Evolutionary conservation across 2,329 filamentous ascomycete genomes (phyloP), one percentile per base, ranked within the genome.

Genomic region (Graphium sp.): DNA sequence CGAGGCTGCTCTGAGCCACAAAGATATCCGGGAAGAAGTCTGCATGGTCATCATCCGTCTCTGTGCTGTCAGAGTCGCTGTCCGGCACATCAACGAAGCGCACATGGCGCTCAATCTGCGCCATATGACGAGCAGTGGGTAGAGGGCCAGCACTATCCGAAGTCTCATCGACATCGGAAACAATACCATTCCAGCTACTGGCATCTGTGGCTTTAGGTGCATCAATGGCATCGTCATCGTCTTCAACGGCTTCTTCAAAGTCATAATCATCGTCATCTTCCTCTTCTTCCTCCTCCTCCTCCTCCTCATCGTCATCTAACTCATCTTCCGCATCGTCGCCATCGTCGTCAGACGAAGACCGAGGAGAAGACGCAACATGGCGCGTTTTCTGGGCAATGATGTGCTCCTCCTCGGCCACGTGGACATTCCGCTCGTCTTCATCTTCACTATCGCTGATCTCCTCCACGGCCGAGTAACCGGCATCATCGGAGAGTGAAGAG

Each of bases 11-110:
- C 49, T 84, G 77, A 28, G 78, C 71, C 32, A 85, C 60, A 47
- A 87, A 87, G 34, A 87, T 73, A 44, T 84, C 73, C 2, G 79
- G 76, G 35, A 82, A 82, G 37, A 83, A 67, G 36, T 71, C 67
- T 34, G 68, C 64, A 25, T 62, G 52, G 36, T 73, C 65, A 16
- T 33, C 28, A 17, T 74, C 68, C 4, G 61, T 67, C 28, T 74
- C 72, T 30, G 70, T 73, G 3, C 66, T 68, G 34, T 74, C 66
- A 30, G 66, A 77, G 39, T 81, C 75, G 32, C 75, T 75, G 34
- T 66, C 62, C 33, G 73, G 64, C 22, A 75, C 61, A 31, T 69
- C 64, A 30, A 74, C 64, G 41, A 89, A 89, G 41, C 77, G 79
- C 24, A 89, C 81, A 38, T 76, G 76, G 34, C 78, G 71, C 37